phyloP scores from a whole-genome alignment of 305 asterid species.

The Fraxinus platypoda region DNA sequence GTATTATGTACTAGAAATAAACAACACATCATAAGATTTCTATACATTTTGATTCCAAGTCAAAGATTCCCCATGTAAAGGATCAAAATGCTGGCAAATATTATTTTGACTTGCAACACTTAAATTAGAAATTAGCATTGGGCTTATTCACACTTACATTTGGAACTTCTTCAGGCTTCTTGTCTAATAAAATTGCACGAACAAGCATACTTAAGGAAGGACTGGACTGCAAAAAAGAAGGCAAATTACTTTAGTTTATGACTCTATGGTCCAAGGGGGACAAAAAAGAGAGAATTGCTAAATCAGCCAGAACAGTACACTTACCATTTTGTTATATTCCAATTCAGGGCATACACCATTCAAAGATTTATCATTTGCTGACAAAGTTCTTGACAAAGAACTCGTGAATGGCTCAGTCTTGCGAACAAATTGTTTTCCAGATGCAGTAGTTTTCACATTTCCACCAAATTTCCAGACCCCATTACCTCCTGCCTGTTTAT shows the following conservation, averaged over 20 bases:
- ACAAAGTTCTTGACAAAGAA: conserved; percentile 53
- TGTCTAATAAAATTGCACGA: conserved; percentile 67
- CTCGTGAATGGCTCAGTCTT: conserved; percentile 78
- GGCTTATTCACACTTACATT: conserved; percentile 48
- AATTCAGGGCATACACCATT: conserved; percentile 37
- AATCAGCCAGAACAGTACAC: conserved; percentile 21
- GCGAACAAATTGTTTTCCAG: conserved; percentile 68
- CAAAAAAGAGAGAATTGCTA: conserved; percentile 2
- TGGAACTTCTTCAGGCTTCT: conserved; percentile 94
- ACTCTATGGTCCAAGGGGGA: conserved; percentile 13
- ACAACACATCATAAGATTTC: neutral
- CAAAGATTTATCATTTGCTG: conserved; percentile 49
- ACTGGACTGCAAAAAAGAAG: conserved; percentile 50
- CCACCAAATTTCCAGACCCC: conserved; percentile 96
- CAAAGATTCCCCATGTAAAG: neutral
- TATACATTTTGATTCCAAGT: neutral
- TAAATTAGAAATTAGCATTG: neutral
- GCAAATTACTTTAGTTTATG: conserved; percentile 1
- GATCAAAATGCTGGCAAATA: neutral
- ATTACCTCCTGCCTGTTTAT: conserved; percentile 81
- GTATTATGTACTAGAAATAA: neutral
- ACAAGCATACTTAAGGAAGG: conserved; percentile 80
- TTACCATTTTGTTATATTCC: conserved; percentile 50
- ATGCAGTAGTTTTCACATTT: conserved; percentile 56
- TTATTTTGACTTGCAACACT: neutral